phyloP scores from a whole-genome alignment of 495 filamentous ascomycete genomes.

The Hyaloscypha variabilis region DNA sequence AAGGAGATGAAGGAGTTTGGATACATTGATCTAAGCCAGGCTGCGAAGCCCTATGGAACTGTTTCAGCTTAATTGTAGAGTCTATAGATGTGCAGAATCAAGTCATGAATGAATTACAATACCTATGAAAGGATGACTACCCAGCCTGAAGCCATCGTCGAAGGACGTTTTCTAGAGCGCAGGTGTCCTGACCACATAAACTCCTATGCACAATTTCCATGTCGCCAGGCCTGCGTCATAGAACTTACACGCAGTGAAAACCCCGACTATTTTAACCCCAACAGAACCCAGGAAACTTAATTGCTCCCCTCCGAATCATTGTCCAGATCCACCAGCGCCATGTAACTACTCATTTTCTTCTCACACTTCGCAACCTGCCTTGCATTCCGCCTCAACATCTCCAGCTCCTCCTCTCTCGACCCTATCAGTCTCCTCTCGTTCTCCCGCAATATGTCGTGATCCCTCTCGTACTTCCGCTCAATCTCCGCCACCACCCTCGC shows the following conservation, averaged over 20 bases:
- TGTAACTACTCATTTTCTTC: background rate
- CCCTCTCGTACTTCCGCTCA: background rate
- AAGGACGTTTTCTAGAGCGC: too few species aligned
- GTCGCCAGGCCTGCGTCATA: too few species aligned
- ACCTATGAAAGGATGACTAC: too few species aligned
- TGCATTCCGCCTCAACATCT: background rate
- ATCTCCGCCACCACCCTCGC: background rate
- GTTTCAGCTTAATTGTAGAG: background rate
- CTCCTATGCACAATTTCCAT: too few species aligned
- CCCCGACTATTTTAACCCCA: too few species aligned
- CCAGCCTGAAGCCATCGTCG: too few species aligned
- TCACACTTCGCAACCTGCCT: background rate
- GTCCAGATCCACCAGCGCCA: background rate
- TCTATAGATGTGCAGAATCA: background rate
- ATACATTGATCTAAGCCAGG: conserved; percentile 30
- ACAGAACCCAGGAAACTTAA: background rate
- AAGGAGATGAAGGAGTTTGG: conserved; percentile 34
- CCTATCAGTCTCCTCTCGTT: background rate
- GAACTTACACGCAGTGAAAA: too few species aligned
- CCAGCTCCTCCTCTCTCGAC: background rate
- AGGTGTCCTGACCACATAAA: too few species aligned
- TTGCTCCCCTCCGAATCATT: background rate
- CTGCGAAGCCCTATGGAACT: conserved; percentile 21
- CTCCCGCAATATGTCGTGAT: background rate
- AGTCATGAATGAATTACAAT: background rate